Evolutionary conservation across 2,329 filamentous ascomycete genomes (phyloP).

Genomic region (Peltaster fructicola): DNA sequence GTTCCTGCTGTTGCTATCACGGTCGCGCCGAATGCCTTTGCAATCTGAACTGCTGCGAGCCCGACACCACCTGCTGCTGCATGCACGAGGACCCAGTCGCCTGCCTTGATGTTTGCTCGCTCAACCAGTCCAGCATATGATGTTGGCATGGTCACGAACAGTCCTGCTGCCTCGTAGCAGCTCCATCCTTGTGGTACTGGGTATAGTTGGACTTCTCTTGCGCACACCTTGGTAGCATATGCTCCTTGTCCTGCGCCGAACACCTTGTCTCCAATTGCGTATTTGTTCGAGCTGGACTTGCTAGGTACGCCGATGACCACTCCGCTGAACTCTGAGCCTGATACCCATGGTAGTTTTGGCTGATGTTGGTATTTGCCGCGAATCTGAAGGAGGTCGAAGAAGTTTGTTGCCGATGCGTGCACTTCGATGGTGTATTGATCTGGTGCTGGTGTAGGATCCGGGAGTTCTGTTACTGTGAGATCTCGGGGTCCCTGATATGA

Average conservation of each 20-base stretch:
- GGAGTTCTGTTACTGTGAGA: conserved; percentile 55
- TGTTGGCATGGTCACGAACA: conserved; percentile 86
- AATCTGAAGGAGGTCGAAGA: conserved; percentile 93
- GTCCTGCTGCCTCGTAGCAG: conserved; percentile 65
- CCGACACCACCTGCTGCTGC: conserved; percentile 87
- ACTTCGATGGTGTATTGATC: conserved; percentile 76
- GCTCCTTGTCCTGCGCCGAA: conserved; percentile 78
- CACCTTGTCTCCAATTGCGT: conserved; percentile 61
- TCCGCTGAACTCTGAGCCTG: conserved; percentile 76
- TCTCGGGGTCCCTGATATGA: conserved; percentile 51
- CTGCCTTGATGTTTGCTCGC: conserved; percentile 55
- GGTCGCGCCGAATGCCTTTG: conserved; percentile 76
- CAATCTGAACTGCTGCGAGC: conserved; percentile 78
- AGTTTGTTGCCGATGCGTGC: conserved; percentile 78
- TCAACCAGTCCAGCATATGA: conserved; percentile 70
- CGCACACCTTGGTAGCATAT: conserved; percentile 61
- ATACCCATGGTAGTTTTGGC: conserved; percentile 72
- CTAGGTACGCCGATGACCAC: conserved; percentile 49
- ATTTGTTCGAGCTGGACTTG: conserved; percentile 31
- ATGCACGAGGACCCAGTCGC: conserved; percentile 79
- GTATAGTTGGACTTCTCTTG: conserved; percentile 47
- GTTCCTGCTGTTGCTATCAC: conserved; percentile 88
- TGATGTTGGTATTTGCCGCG: conserved; percentile 92
- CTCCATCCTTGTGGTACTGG: conserved; percentile 68
- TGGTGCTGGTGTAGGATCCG: conserved; percentile 52